Percentiles rank a stretch among this genome's conserved stretches.
phyloP scores from a whole-genome alignment of 225 moss, liverwort and hornwort genomes.

The Antitrichia curtipendula region DNA sequence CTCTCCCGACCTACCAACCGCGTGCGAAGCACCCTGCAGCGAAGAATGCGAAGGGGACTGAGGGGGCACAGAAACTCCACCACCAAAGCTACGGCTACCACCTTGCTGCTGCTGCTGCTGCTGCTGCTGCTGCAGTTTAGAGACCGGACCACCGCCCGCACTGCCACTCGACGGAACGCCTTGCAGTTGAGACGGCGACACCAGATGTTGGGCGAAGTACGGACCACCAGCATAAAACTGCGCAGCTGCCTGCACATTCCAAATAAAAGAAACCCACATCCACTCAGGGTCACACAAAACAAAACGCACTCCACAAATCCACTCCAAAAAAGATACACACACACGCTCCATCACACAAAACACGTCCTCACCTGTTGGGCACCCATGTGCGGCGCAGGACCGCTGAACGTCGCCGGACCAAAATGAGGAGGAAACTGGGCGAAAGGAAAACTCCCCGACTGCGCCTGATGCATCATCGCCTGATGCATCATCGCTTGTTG shows the following conservation, averaged over 20 bases:
- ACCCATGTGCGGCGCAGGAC: conserved; percentile 37
- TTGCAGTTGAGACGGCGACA: conserved; percentile 43
- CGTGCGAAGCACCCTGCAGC: conserved; percentile 28
- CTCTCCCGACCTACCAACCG: conserved; percentile 23
- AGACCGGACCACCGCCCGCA: conserved; percentile 4
- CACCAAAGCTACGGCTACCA: conserved; percentile 30
- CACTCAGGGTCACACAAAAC: neutral
- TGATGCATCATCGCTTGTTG: conserved; percentile 36
- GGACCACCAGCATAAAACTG: conserved; percentile 58
- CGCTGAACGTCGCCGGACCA: conserved; percentile 37
- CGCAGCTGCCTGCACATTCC: conserved; percentile 43
- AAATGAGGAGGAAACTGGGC: conserved; percentile 56
- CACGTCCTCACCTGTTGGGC: conserved; percentile 28
- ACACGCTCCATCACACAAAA: neutral
- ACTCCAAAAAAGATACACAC: neutral
- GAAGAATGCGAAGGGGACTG: conserved; percentile 41
- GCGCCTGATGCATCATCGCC: conserved; percentile 62
- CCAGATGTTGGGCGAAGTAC: conserved; percentile 60
- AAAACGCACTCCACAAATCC: neutral
- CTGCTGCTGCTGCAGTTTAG: conserved; percentile 25
- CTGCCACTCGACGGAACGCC: conserved; percentile 25
- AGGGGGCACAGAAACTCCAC: conserved; percentile 10
- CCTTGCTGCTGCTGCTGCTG: conserved; percentile 8
- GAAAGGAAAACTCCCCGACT: conserved; percentile 55
- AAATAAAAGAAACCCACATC: too few relatives aligned